phyloP scores from a whole-genome alignment of 2,329 filamentous ascomycete genomes.

The Pyrenophora graminea region DNA sequence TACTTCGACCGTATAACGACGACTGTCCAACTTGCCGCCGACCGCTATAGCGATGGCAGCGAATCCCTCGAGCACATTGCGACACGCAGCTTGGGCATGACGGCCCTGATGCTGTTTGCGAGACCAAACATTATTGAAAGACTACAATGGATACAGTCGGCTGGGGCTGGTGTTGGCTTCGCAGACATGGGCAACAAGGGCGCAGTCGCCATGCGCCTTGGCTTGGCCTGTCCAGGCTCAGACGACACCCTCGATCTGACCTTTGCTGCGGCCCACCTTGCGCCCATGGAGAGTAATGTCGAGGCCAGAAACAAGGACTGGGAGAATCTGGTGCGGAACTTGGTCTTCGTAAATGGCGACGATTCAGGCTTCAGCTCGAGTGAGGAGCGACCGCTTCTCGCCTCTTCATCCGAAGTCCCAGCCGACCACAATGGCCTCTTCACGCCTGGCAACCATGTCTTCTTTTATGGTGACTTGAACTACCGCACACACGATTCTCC shows the following conservation, averaged over 20 bases:
- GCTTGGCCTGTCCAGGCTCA: slow-evolving; percentile 55
- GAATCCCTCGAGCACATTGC: slow-evolving; percentile 70
- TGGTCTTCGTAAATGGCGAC: slow-evolving; percentile 67
- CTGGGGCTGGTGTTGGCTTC: slow-evolving; percentile 81
- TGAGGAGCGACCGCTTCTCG: slow-evolving; percentile 41
- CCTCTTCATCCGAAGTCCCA: slow-evolving; percentile 22
- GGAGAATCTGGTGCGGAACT: slow-evolving; percentile 76
- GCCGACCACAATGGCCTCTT: slow-evolving; percentile 68
- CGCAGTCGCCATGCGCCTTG: slow-evolving; percentile 76
- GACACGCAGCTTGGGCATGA: slow-evolving; percentile 82
- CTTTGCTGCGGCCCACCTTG: slow-evolving; percentile 85
- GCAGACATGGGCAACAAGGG: slow-evolving; percentile 96
- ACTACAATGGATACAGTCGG: slow-evolving; percentile 71
- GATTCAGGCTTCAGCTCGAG: slow-evolving; percentile 36
- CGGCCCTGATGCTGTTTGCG: slow-evolving; percentile 83
- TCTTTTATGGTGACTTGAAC: slow-evolving; percentile 91
- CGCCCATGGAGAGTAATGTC: slow-evolving; percentile 81
- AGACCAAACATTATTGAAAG: slow-evolving; percentile 61
- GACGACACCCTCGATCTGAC: slow-evolving; percentile 67
- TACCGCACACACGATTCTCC: slow-evolving; percentile 78
- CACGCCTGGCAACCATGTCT: slow-evolving; percentile 74
- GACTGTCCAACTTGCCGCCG: slow-evolving; percentile 71
- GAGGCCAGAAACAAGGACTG: slow-evolving; percentile 83
- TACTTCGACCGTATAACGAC: slow-evolving; percentile 75
- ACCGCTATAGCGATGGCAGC: slow-evolving; percentile 47